phyloP scores from a whole-genome alignment of 1,284 basidiomycete genomes.

The Rhodotorula sp. region DNA sequence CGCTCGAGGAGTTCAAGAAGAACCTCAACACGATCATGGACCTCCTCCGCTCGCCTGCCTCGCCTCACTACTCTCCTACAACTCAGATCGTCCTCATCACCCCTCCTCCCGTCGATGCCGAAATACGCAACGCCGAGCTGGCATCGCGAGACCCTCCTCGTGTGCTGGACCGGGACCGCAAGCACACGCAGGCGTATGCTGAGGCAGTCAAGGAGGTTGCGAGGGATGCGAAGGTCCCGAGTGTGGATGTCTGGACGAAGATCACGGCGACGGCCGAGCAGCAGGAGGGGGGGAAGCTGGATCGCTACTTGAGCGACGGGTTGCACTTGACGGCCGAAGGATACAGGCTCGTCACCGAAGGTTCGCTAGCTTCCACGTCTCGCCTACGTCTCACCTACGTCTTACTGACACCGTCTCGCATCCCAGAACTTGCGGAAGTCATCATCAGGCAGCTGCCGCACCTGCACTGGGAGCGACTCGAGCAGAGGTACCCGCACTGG shows the following conservation, averaged over 20 bases:
- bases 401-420: background rate
- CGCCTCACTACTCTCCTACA: constrained; percentile 65
- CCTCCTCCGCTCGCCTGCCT: constrained; percentile 61
- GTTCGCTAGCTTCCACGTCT: background rate
- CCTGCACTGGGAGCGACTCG: constrained; percentile 40
- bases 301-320: constrained; percentile 58
- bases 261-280: constrained; percentile 30
- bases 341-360: constrained; percentile 57
- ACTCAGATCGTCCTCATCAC: constrained; percentile 77
- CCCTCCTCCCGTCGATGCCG: constrained; percentile 74
- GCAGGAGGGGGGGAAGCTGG: constrained; percentile 24
- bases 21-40: constrained; percentile 66
- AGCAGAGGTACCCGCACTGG: constrained; percentile 41
- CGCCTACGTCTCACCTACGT: too few relatives aligned
- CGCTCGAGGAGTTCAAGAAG: constrained; percentile 62
- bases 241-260: constrained; percentile 50
- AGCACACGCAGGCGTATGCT: constrained; percentile 64
- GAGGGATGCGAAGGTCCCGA: constrained; percentile 54
- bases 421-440: constrained; percentile 20
- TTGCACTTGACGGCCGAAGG: constrained; percentile 71
- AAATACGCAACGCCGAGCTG: constrained; percentile 46
- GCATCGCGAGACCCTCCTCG: constrained; percentile 26
- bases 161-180: constrained; percentile 55
- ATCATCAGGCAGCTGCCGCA: constrained; percentile 25
- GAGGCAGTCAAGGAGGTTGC: constrained; percentile 65